Percentiles rank a stretch among this genome's conserved stretches.
These are phyloP conservation scores for Echites panduratus DNA, from an alignment of 257 asterid genomes.

Conservation along the genomic window DNA sequence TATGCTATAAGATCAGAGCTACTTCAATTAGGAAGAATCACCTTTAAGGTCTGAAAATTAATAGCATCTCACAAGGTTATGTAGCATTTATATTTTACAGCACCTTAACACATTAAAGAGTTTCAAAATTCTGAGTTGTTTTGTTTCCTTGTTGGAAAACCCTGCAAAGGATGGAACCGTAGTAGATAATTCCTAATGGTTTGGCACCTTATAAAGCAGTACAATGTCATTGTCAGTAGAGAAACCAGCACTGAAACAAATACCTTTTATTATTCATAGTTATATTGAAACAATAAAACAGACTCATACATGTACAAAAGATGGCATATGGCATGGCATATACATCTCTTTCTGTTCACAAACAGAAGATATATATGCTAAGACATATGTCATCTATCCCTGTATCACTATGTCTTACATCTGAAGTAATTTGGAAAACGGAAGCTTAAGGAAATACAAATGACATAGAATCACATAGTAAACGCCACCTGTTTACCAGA, in stretches of 20 bases:
- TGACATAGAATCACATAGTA: background rate
- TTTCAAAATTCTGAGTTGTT: background rate
- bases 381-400: constrained; percentile 42
- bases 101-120: background rate
- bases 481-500: constrained; percentile 35
- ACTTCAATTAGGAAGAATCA: background rate
- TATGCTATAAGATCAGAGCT: background rate
- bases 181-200: background rate
- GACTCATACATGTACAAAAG: constrained; percentile 17
- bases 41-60: background rate
- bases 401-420: constrained; percentile 11
- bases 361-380: constrained; percentile 57
- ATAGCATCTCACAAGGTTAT: background rate
- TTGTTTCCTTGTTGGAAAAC: background rate
- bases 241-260: background rate
- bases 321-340: constrained; percentile 66
- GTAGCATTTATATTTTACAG: too few species aligned
- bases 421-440: background rate
- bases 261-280: background rate
- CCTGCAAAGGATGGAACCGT: background rate
- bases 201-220: background rate
- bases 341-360: constrained; percentile 37
- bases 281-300: constrained; percentile 16
- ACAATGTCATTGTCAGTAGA: background rate
- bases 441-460: constrained; percentile 15